Evolutionary conservation across 306 rosid species (phyloP).

Genomic region (Sindora glabra): DNA sequence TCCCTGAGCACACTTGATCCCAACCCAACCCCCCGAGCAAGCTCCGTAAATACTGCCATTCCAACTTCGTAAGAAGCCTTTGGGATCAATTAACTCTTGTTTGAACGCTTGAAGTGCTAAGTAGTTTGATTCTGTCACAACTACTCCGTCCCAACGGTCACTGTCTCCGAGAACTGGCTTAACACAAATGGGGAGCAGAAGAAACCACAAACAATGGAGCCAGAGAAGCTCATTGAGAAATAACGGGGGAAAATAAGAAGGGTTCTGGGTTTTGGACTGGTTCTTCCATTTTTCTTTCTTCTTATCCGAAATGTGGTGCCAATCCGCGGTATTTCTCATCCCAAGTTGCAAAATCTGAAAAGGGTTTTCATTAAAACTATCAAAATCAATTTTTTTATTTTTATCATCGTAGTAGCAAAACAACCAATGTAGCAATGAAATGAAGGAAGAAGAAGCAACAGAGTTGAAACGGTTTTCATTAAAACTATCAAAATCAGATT

Average conservation of each 20-base stretch:
- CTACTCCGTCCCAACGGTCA: constrained; percentile 69
- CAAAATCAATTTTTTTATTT: neutral
- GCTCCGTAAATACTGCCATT: constrained; percentile 81
- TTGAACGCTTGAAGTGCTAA: constrained; percentile 77
- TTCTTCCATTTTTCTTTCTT: constrained; percentile 43
- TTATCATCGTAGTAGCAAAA: constrained; percentile 4
- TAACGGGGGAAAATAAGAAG: neutral
- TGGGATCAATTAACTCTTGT: constrained; percentile 67
- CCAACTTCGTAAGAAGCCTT: constrained; percentile 79
- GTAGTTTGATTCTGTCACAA: constrained; percentile 70
- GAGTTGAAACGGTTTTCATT: no score
- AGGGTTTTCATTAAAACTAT: constrained; percentile 12
- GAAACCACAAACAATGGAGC: constrained; percentile 11
- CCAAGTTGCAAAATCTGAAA: constrained; percentile 15
- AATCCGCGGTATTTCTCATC: constrained; percentile 7
- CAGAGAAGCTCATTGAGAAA: neutral
- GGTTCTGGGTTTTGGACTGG: neutral
- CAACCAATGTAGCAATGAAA: neutral
- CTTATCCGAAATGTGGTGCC: constrained; percentile 18
- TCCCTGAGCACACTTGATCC: constrained; percentile 91
- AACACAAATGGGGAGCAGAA: constrained; percentile 15
- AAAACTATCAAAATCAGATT: no score
- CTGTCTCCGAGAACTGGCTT: constrained; percentile 31
- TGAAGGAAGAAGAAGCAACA: neutral
- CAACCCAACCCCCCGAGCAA: constrained; percentile 83